Evolutionary conservation across 805 yeast species (phyloP), one percentile per base, ranked within the genome.

Genomic region (Candida bentonensis): DNA sequence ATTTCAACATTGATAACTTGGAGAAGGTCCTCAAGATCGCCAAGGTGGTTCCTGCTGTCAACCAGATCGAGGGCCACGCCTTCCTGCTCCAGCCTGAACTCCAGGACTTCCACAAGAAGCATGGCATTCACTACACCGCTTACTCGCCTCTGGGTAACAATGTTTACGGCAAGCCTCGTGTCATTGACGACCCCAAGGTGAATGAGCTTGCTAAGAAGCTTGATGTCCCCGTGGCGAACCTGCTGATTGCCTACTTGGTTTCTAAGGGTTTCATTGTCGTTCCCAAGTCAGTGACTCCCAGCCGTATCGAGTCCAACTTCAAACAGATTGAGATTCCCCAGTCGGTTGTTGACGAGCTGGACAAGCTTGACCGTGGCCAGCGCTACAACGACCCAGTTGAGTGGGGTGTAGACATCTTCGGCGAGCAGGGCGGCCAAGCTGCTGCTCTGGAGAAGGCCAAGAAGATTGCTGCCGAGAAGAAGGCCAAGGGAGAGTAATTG

Each of bases 21-120:
- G 63, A 71, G 47, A 67, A 62, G 43, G 63, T 83, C 46, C 65
- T 81, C 43, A 48, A 46, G n/a, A 47, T 52, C 22, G 55, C 61
- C 40, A 53, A 48, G 52, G 47, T 73, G 42, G 70, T 68, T 23
- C 95, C 95, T 4, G 86, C 74, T 11, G 75, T 69, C 34, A 76
- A 79, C 63, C 94, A 85, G 67, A 69, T 82, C 48, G 94, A 85
- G 65, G 63, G 76, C 28, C 94, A 84, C 61, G 86, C 87, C 41
- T 70, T 70, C 49, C 66, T 80, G 46, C 83, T 82, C 40, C 88
- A 82, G 59, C 65, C 60, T 4, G 76, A 77, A 50, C 65, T 83
- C 51, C 54, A 71, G 39, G 69, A 72, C 25, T 79, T 57, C 61
- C 69, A 77, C 60, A 63, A 67, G 45, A 56, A 61, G 27, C 66